Percentiles rank a stretch among this genome's conserved stretches.
phyloP scores from a whole-genome alignment of 2,329 filamentous ascomycete species.

The Xylariaceae sp. region DNA sequence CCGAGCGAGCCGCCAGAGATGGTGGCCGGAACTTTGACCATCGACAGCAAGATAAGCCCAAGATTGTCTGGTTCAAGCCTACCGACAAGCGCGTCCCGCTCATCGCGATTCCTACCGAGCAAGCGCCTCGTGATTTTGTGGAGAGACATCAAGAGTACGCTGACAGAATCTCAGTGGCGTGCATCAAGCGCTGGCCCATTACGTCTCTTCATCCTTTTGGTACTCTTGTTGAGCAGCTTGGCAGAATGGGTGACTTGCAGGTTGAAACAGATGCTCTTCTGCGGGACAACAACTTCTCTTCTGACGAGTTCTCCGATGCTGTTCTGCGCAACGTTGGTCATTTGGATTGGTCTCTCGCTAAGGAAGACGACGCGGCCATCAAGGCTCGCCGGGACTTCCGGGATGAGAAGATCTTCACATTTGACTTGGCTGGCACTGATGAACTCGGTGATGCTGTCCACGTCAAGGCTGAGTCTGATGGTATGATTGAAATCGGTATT shows the following conservation, averaged over 20 bases:
- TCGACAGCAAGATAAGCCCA: slow-evolving; percentile 90
- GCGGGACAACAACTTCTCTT: slow-evolving; percentile 97
- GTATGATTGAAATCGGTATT: slow-evolving; percentile 87
- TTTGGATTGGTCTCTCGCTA: slow-evolving; percentile 82
- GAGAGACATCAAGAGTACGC: slow-evolving; percentile 98
- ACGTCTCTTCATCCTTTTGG: slow-evolving; percentile 99
- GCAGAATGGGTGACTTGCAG: slow-evolving; percentile 94
- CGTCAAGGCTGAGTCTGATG: slow-evolving; percentile 76
- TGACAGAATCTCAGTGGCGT: slow-evolving; percentile 96
- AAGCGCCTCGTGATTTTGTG: slow-evolving; percentile 94
- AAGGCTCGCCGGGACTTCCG: slow-evolving; percentile 84
- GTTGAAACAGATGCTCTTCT: slow-evolving; percentile 96
- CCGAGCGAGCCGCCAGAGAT: slow-evolving; percentile 86
- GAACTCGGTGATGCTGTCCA: slow-evolving; percentile 92
- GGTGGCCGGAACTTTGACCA: slow-evolving; percentile 72
- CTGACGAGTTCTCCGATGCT: slow-evolving; percentile 95
- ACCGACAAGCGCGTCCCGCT: slow-evolving; percentile 97
- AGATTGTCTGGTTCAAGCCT: slow-evolving; percentile 99
- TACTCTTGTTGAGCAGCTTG: slow-evolving; percentile 93
- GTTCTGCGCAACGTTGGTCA: slow-evolving; percentile 88
- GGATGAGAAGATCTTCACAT: slow-evolving; percentile 80
- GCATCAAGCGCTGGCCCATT: slow-evolving; percentile 99
- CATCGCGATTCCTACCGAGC: slow-evolving; percentile 96
- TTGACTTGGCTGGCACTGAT: slow-evolving; percentile 81
- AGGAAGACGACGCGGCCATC: slow-evolving; percentile 72